Evolutionary conservation across 345 rosid genomes (phyloP).

Genomic region (Eutrema yunnanense): DNA sequence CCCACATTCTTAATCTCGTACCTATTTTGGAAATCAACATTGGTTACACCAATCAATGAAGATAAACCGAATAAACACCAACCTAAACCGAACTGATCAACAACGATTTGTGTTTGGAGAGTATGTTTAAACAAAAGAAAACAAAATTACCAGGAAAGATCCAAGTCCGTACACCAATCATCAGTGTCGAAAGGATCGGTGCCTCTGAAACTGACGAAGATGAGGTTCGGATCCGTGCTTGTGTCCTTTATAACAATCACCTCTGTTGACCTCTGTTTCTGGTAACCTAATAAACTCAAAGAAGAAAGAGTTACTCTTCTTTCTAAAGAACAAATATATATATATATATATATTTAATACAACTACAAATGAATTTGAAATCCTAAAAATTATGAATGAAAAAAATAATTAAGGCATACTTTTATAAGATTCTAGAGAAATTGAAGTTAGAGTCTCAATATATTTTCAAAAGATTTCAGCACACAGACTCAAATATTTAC

Average conservation of each 20-base stretch:
- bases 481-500: too few species aligned
- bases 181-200: conserved; percentile 52
- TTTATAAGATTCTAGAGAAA: background rate
- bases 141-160: conserved; percentile 47
- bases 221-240: conserved; percentile 35
- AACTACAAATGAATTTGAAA: too few species aligned
- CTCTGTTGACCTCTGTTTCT: conserved; percentile 34
- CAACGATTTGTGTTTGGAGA: background rate
- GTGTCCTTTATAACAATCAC: conserved; percentile 45
- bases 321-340: background rate
- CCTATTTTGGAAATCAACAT: background rate
- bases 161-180: conserved; percentile 43
- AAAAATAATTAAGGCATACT: background rate
- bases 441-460: too few species aligned
- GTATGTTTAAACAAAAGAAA: background rate
- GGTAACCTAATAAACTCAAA: conserved; percentile 24
- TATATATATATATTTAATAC: too few species aligned
- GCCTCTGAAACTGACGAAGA: conserved; percentile 57
- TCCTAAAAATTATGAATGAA: too few species aligned
- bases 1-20: conserved; percentile 42
- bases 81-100: background rate
- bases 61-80: background rate
- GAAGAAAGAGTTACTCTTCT: background rate
- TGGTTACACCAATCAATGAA: background rate
- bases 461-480: too few species aligned